These are phyloP conservation scores for Candida silvatica DNA, from an alignment of 805 yeast genomes.

Conservation along the genomic window DNA sequence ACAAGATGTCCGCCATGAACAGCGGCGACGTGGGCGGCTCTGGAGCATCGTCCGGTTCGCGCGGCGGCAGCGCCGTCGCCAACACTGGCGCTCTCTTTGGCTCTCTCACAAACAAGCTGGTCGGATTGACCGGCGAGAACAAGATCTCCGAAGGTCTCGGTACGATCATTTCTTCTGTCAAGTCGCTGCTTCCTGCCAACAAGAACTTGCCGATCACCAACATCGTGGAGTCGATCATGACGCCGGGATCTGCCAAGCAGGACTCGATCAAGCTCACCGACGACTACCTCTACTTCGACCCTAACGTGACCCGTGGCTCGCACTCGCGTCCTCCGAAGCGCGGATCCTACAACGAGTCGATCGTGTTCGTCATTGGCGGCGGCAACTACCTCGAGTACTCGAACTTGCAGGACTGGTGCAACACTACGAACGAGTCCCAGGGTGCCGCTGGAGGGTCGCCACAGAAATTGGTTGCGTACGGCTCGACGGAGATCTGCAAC, in stretches of 20 bases:
- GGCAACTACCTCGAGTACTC: slow-evolving; percentile 94
- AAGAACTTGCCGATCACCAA: slow-evolving; percentile 84
- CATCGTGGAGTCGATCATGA: slow-evolving; percentile 86
- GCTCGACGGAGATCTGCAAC: slow-evolving; percentile 71
- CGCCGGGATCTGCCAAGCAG: slow-evolving; percentile 58
- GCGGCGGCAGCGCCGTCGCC: slow-evolving; percentile 21
- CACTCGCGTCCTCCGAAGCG: slow-evolving; percentile 85
- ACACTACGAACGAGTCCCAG: slow-evolving; percentile 7
- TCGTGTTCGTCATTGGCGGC: slow-evolving; percentile 94
- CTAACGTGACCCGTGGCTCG: slow-evolving; percentile 78
- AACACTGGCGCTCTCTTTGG: slow-evolving; percentile 48
- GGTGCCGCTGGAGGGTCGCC: slow-evolving; percentile 10
- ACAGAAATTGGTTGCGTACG: slow-evolving; percentile 64
- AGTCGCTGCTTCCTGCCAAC: slow-evolving; percentile 80
- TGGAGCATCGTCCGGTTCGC: slow-evolving; percentile 20
- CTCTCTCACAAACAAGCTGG: slow-evolving; percentile 67
- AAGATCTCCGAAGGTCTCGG: slow-evolving; percentile 84
- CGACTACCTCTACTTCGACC: slow-evolving; percentile 86
- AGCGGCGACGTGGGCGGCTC: slow-evolving; percentile 5
- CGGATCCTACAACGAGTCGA: slow-evolving; percentile 68
- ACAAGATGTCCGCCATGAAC: slow-evolving; percentile 37
- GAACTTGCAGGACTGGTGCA: slow-evolving; percentile 82
- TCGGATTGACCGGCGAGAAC: slow-evolving; percentile 67
- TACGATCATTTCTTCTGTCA: slow-evolving; percentile 78
- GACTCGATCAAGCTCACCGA: slow-evolving; percentile 70